phyloP scores from a whole-genome alignment of 2,329 filamentous ascomycete species.

The Apiospora marii region DNA sequence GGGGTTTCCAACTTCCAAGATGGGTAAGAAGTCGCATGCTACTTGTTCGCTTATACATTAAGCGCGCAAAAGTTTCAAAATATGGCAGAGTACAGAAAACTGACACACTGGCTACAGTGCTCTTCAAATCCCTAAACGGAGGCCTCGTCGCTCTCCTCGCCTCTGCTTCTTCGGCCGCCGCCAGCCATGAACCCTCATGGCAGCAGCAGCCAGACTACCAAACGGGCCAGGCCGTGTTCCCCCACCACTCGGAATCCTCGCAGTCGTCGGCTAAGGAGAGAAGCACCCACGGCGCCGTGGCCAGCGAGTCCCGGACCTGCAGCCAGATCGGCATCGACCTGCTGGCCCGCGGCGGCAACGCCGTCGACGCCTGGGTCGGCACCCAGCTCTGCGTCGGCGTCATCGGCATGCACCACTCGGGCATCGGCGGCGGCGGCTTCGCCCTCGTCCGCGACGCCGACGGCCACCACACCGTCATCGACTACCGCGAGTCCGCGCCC shows the following conservation, averaged over 20 bases:
- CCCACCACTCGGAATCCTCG: slow-evolving; percentile 19
- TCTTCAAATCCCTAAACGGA: background rate
- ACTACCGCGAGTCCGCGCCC: slow-evolving; percentile 90
- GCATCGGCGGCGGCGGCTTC: slow-evolving; percentile 91
- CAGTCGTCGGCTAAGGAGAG: background rate
- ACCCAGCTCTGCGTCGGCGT: slow-evolving; percentile 80
- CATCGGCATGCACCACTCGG: slow-evolving; percentile 79
- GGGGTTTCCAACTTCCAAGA: background rate
- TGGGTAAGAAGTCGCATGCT: background rate
- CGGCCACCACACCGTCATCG: slow-evolving; percentile 82
- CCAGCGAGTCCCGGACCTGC: slow-evolving; percentile 42
- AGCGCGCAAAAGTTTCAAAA: background rate
- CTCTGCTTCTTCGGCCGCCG: background rate
- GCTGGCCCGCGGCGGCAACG: slow-evolving; percentile 63
- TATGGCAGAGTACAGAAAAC: background rate
- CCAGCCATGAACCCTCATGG: background rate
- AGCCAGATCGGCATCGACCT: slow-evolving; percentile 45
- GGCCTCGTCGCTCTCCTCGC: slow-evolving; percentile 21
- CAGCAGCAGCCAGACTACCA: background rate
- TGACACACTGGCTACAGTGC: background rate
- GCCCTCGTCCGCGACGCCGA: slow-evolving; percentile 74
- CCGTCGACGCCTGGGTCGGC: slow-evolving; percentile 78
- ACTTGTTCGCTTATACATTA: background rate
- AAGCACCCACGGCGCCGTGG: slow-evolving; percentile 38
- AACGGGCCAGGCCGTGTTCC: background rate